Evolutionary conservation across 306 rosid species (phyloP), one percentile per base, ranked within the genome.

Genomic region (Rubus parviflorus): DNA sequence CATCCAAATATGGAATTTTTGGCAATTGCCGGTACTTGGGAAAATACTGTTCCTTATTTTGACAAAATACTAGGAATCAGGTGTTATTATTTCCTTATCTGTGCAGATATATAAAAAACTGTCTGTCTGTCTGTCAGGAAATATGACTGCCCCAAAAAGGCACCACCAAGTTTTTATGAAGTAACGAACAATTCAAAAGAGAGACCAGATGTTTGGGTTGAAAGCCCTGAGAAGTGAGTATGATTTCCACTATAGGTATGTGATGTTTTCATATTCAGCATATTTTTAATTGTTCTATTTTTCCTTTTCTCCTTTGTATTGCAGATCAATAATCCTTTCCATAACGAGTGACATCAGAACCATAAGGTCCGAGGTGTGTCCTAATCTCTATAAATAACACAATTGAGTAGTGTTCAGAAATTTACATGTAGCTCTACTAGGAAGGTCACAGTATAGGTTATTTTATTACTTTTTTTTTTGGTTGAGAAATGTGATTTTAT

Each of bases 191-290:
- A 92, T 86, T 90, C 97, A n/a, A 95, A 95, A 81, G 97, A 95
- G 76, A 83, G 97, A 76, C 97, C 98, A 51, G 98, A 95, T 85
- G 97, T 92, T 81, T 95, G 98, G 98, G 79, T 95, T 60, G 98
- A 95, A 77, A 95, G 88, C 86, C 98, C 98, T 19, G 95, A 95
- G 75, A 92, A 95, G 98, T 92, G 73, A 79, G 85, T 84, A 80
- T 52, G 70, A 60, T 65, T 73, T 69, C 43, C 30, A 23, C 17
- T 56, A 64, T 45, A 80, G 72, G 62, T 54, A 9, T 17, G 8
- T 43, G 2, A 65, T 70, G 4, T 52, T 69, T 77, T 69, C 62
- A 67, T 72, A 72, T 72, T 54, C n/a, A 35, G 38, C 16, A 47
- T 77, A 60, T 49, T 49, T 48, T 37, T 68, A 37, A 37, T n/a